Evolutionary conservation across 495 filamentous ascomycete genomes (phyloP).

Genomic region (Schizothecium vesticola): DNA sequence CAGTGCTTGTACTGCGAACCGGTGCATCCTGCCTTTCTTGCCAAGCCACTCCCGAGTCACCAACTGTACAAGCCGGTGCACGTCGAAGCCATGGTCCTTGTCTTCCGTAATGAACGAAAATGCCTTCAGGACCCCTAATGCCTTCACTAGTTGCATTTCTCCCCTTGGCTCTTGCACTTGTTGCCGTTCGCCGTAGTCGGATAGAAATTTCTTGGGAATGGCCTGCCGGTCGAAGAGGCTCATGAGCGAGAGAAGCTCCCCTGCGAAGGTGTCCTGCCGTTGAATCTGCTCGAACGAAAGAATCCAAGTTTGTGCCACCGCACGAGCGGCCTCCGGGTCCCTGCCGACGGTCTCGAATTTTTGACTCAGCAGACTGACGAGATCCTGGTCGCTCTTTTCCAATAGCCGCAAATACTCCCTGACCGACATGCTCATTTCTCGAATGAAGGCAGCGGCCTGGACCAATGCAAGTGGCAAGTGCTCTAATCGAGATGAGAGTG

Average conservation of each 20-base stretch:
- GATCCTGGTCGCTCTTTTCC: conserved; percentile 18
- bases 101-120: conserved; percentile 33
- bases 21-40: conserved; percentile 15
- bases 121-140: conserved; percentile 32
- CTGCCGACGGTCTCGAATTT: conserved; percentile 14
- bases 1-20: conserved; percentile 28
- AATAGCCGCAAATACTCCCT: too few species aligned
- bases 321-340: conserved; percentile 23
- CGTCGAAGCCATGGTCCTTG: conserved; percentile 22
- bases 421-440: too few species aligned
- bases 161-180: neutral
- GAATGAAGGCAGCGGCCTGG: too few species aligned
- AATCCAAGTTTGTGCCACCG: conserved; percentile 30
- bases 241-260: conserved; percentile 42
- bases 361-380: conserved; percentile 20
- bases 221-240: conserved; percentile 35
- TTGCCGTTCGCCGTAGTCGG: conserved; percentile 10
- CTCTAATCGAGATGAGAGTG: too few species aligned
- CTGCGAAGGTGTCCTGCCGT: conserved; percentile 27
- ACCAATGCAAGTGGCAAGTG: too few species aligned
- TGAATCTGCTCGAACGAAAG: conserved; percentile 36
- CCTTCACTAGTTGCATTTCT: conserved; percentile 25
- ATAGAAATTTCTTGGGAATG: conserved; percentile 33
- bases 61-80: conserved; percentile 45
- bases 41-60: conserved; percentile 40